Percentiles rank a stretch among this genome's conserved stretches.
Evolutionary conservation across 1,284 basidiomycete genomes (phyloP).

Genomic region (Ganoderma resinaceum): DNA sequence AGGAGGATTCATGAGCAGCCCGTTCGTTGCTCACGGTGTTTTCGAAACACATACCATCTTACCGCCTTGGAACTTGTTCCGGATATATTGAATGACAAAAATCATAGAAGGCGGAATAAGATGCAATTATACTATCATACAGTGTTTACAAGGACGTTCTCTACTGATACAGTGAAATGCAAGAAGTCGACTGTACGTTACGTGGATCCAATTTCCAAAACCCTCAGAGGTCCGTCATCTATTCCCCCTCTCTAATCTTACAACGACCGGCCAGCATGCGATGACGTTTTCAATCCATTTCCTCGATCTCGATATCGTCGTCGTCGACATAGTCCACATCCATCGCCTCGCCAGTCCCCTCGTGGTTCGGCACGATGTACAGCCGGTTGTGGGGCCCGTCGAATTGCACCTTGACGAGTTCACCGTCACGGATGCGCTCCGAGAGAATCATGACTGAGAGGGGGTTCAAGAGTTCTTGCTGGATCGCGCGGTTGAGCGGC

Average conservation of each 20-base stretch:
- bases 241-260: background rate
- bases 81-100: background rate
- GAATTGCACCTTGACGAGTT: conserved; percentile 79
- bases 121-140: conserved; percentile 15
- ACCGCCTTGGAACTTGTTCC: background rate
- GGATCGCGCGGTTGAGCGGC: conserved; percentile 92
- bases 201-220: conserved; percentile 7
- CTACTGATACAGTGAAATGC: conserved; percentile 26
- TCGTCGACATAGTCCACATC: conserved; percentile 61
- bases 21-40: background rate
- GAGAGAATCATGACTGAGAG: conserved; percentile 89
- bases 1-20: conserved; percentile 11
- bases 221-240: background rate
- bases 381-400: conserved; percentile 88
- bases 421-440: conserved; percentile 84
- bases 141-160: conserved; percentile 10
- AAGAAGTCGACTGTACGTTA: conserved; percentile 19
- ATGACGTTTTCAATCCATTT: conserved; percentile 67
- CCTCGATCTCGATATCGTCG: conserved; percentile 75
- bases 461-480: conserved; percentile 93
- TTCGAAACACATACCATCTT: background rate
- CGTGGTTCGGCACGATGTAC: conserved; percentile 87
- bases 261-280: background rate
- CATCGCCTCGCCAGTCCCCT: conserved; percentile 62
- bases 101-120: conserved; percentile 5